Evolutionary conservation across 306 rosid species (phyloP).

Genomic region (Morella rubra): DNA sequence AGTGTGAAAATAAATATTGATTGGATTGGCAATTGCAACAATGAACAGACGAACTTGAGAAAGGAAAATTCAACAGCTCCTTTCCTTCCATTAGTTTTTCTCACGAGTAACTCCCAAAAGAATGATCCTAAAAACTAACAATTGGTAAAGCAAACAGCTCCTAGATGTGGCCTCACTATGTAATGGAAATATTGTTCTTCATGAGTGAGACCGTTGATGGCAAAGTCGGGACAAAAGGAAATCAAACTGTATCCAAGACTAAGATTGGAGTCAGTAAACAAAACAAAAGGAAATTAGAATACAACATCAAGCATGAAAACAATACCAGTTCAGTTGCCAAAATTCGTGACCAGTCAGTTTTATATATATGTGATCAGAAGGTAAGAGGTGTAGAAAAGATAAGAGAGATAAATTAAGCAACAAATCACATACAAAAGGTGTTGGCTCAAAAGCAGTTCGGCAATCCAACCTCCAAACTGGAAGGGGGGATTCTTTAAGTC

Average conservation of each 20-base stretch:
- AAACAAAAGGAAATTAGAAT: neutral
- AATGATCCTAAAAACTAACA: neutral
- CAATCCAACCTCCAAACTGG: conserved; percentile 20
- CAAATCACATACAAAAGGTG: conserved; percentile 16
- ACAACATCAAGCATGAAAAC: conserved; percentile 1
- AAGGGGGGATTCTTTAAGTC: conserved; percentile 20
- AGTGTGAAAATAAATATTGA: too few species aligned
- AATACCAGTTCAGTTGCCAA: conserved; percentile 4
- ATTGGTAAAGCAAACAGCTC: neutral
- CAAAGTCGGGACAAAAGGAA: neutral
- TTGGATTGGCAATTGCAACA: too few species aligned
- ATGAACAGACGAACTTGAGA: too few species aligned
- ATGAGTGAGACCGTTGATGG: neutral
- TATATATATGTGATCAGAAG: neutral
- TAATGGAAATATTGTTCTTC: too few species aligned
- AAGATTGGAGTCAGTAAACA: conserved; percentile 1
- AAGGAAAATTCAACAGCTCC: too few species aligned
- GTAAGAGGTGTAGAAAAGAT: neutral
- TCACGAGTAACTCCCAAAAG: too few species aligned
- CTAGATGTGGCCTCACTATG: neutral
- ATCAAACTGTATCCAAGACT: neutral
- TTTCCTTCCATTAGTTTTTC: too few species aligned
- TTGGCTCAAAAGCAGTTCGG: conserved; percentile 9
- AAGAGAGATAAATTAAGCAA: conserved; percentile 6
- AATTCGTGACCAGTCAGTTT: conserved; percentile 5